Base-by-base conservation (phyloP, 345 rosid genomes). In the Eucalyptus cloeziana region DNA sequence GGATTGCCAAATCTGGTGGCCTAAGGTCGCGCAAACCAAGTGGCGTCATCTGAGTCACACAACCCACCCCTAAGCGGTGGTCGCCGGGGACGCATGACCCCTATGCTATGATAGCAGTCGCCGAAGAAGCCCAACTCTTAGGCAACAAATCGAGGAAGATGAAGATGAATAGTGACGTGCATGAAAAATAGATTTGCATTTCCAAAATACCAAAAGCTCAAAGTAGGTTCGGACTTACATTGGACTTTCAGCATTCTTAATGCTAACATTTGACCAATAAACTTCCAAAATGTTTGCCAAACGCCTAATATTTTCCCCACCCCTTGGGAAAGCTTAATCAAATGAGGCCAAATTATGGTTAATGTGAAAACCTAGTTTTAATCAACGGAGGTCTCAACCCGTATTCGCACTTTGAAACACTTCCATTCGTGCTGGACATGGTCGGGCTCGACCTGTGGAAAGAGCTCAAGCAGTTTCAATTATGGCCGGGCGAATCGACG, bases 61-160 rank as follows among this genome's bases (percentile, higher is more conserved):
- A 7, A 52, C 1, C 58, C 58, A 52, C 58, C 58, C 0, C 25
- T 2, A 8, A 52, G 0, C 1, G 0, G 2, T 21, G 58, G 10
- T 52, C 25, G 1, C 2, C 0, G 0, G 0, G 58, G 58, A 52
- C 4, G 0, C 58, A 0, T 9, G 4, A 52, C 58, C 58, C 58
- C 0, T 0, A 0, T 0, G 2, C 24, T 7, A 0, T 0, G 10
- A 0, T 19, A 24, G 58, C 0, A 2, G 2, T 52, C 0, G 1
- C 25, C 2, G 0, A 1, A 8, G 10, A 52, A 19, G 58, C 58
- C 58, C 1, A 52, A 1, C 58, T 21, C 0, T 52, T 52, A 52
- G 25, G 58, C 1, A 2, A 52, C 58, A 52, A 52, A 52, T 52
- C 10, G 0, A 0, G 58, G 10, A 52, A 52, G 58, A 19, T 0